These are phyloP conservation scores for Neopestalotiopsis rosae DNA, from an alignment of 2,329 filamentous ascomycete genomes.

Conservation along the genomic window DNA sequence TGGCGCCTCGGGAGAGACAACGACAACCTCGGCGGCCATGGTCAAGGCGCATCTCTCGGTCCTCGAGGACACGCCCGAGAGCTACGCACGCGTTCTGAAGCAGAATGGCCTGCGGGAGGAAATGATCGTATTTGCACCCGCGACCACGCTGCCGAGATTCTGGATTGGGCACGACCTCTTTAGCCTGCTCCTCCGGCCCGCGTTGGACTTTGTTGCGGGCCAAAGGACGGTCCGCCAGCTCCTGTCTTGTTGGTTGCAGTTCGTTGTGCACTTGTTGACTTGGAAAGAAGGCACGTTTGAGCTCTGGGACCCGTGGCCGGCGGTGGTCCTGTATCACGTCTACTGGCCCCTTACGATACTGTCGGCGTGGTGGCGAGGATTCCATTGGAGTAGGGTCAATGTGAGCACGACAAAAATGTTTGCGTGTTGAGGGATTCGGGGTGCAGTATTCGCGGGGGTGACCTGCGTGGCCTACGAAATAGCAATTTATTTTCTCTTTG, in stretches of 20 bases:
- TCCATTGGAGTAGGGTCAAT: constrained; percentile 68
- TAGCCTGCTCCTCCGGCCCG: constrained; percentile 51
- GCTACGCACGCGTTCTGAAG: background rate
- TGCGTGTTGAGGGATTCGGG: background rate
- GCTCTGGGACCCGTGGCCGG: constrained; percentile 60
- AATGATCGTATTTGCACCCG: constrained; percentile 23
- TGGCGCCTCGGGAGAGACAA: constrained; percentile 28
- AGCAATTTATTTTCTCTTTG: background rate
- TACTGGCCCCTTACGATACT: constrained; percentile 61
- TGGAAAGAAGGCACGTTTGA: constrained; percentile 63
- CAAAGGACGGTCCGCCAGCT: constrained; percentile 26
- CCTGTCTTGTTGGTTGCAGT: constrained; percentile 28
- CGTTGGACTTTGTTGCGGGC: constrained; percentile 41
- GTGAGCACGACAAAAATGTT: constrained; percentile 64
- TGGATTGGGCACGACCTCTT: constrained; percentile 74
- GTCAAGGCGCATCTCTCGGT: constrained; percentile 58
- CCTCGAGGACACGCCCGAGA: constrained; percentile 30
- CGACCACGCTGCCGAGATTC: constrained; percentile 47
- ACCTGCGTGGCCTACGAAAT: background rate
- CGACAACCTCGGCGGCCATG: constrained; percentile 46
- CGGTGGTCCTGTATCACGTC: constrained; percentile 61
- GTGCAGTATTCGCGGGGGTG: background rate
- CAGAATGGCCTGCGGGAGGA: constrained; percentile 15
- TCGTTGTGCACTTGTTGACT: constrained; percentile 45
- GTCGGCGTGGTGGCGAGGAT: constrained; percentile 46